A percentile compares a stretch with the other conserved stretches of the same genome.
These are phyloP conservation scores for Lasiosphaeris hirsuta DNA, from an alignment of 495 filamentous ascomycete genomes.

Conservation along the genomic window DNA sequence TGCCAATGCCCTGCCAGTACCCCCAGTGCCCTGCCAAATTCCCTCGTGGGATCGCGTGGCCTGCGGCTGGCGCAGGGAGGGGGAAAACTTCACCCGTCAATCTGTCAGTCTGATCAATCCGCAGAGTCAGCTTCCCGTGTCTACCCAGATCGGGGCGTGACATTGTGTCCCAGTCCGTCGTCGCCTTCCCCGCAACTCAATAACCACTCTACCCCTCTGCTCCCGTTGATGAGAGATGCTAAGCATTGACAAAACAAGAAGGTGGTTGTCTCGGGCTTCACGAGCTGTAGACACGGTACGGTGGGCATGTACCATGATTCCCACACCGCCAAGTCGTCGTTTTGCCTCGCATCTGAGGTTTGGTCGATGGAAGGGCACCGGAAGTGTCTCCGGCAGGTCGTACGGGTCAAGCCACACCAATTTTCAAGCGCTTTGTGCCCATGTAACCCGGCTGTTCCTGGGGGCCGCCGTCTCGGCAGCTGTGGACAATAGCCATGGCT, in stretches of 20 bases:
- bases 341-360: background rate
- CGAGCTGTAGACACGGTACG: background rate
- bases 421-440: no score
- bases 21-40: no score
- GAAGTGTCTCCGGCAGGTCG: no score
- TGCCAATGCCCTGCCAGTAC: no score
- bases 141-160: no score
- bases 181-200: background rate
- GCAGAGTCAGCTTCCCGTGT: background rate
- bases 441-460: no score
- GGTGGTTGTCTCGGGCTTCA: background rate
- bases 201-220: background rate
- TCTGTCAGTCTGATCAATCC: background rate
- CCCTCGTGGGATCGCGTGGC: no score
- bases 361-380: background rate
- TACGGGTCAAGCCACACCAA: no score
- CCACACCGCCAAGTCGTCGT: constrained; percentile 1
- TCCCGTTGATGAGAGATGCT: no score
- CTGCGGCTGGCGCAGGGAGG: background rate
- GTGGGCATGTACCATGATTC: background rate
- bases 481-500: no score
- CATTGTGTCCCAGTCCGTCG: background rate
- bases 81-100: constrained; percentile 1
- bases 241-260: background rate
- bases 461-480: no score